Percentiles rank a stretch among this genome's conserved stretches.
These are phyloP conservation scores for Bipolaris cookei DNA, from an alignment of 2,329 filamentous ascomycete genomes.

Conservation along the genomic window DNA sequence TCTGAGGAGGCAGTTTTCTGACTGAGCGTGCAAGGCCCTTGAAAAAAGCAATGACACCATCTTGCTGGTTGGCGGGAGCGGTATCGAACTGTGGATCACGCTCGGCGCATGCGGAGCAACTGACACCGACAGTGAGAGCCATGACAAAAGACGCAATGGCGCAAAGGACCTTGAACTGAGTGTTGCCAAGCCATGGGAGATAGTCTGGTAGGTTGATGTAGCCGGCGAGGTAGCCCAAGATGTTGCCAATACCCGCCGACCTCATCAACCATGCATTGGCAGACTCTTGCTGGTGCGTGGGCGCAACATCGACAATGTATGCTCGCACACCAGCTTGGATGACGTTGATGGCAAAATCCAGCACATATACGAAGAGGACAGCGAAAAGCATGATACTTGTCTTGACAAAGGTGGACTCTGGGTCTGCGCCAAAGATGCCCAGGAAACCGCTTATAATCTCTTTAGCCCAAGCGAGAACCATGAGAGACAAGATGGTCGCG, in stretches of 20 bases:
- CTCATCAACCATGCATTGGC: slow-evolving; percentile 95
- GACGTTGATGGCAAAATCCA: slow-evolving; percentile 95
- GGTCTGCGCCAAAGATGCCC: slow-evolving; percentile 71
- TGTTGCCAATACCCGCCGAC: slow-evolving; percentile 85
- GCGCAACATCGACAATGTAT: slow-evolving; percentile 92
- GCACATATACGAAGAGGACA: slow-evolving; percentile 83
- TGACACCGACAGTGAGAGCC: slow-evolving; percentile 71
- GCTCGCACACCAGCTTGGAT: slow-evolving; percentile 90
- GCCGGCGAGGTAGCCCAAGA: slow-evolving; percentile 86
- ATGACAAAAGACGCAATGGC: slow-evolving; percentile 81
- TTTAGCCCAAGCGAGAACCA: slow-evolving; percentile 58
- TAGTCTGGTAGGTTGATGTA: slow-evolving; percentile 78
- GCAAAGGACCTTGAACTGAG: slow-evolving; percentile 92
- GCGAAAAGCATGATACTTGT: slow-evolving; percentile 75
- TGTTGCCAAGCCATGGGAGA: slow-evolving; percentile 80
- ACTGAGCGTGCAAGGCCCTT: slow-evolving; percentile 77
- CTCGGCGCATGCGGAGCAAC: slow-evolving; percentile 73
- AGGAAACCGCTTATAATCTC: slow-evolving; percentile 69
- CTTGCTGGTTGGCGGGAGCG: slow-evolving; percentile 58
- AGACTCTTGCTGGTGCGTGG: slow-evolving; percentile 88
- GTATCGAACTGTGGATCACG: slow-evolving; percentile 79
- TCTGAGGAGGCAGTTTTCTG: slow-evolving; percentile 78
- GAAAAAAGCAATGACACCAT: slow-evolving; percentile 80
- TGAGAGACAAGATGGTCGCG: slow-evolving; percentile 58
- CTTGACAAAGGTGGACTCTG: slow-evolving; percentile 69